A percentile compares a stretch with the other conserved stretches of the same genome.
These are phyloP conservation scores for Debaryomycetaceae sp. DNA, from an alignment of 1,139 yeast species.

Conservation along the genomic window DNA sequence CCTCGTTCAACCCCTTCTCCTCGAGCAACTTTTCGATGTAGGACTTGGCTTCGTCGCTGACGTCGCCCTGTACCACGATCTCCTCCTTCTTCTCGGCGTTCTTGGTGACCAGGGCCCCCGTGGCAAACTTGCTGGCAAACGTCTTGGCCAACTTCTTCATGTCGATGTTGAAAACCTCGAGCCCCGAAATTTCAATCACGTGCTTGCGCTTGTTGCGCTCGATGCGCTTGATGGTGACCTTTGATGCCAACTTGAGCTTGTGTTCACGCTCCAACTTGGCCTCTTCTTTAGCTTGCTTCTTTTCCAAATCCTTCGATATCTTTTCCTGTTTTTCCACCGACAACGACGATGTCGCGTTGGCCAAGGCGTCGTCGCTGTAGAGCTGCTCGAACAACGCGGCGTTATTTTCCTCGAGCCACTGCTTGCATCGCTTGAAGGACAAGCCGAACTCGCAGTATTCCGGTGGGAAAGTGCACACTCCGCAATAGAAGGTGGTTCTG, in stretches of 20 bases:
- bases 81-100: slow-evolving; percentile 91
- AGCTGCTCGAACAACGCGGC: slow-evolving; percentile 52
- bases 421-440: slow-evolving; percentile 74
- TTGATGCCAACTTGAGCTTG: slow-evolving; percentile 72
- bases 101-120: slow-evolving; percentile 94
- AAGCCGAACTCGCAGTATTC: slow-evolving; percentile 95
- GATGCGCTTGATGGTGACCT: slow-evolving; percentile 78
- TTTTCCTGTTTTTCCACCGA: slow-evolving; percentile 78
- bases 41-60: slow-evolving; percentile 83
- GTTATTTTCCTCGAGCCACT: slow-evolving; percentile 67
- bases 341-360: slow-evolving; percentile 49
- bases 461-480: slow-evolving; percentile 81
- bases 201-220: slow-evolving; percentile 90
- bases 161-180: slow-evolving; percentile 86
- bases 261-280: slow-evolving; percentile 83
- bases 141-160: slow-evolving; percentile 88
- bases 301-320: slow-evolving; percentile 75
- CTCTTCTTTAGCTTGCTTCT: slow-evolving; percentile 85
- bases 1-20: slow-evolving; percentile 78
- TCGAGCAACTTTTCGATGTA: slow-evolving; percentile 67
- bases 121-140: slow-evolving; percentile 91
- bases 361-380: slow-evolving; percentile 55
- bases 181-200: slow-evolving; percentile 80
- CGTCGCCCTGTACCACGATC: slow-evolving; percentile 91
- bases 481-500: slow-evolving; percentile 63